Percentiles rank a stretch among this genome's conserved stretches.
phyloP scores from a whole-genome alignment of 805 yeast species.

The Blastobotrys parvus region DNA sequence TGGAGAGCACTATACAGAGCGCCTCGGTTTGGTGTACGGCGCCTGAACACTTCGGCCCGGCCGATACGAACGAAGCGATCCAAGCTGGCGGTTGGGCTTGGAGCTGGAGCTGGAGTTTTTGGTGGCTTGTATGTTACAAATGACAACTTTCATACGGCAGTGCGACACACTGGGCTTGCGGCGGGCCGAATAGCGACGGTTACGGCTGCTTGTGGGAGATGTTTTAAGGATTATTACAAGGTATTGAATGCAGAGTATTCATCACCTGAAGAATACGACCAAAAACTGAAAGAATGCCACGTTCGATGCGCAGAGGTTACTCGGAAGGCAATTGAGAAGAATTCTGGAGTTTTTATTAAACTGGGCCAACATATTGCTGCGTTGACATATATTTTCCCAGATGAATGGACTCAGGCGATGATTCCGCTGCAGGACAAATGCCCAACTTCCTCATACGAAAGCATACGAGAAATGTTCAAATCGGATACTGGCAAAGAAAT shows the following conservation, averaged over 20 bases:
- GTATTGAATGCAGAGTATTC: conserved; percentile 41
- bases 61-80: background rate
- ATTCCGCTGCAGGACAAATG: conserved; percentile 85
- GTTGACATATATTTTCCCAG: conserved; percentile 80
- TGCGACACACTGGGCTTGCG: conserved; percentile 17
- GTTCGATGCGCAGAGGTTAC: conserved; percentile 70
- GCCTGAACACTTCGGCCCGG: too few relatives aligned
- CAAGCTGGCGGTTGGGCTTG: background rate
- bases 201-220: conserved; percentile 51
- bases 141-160: conserved; percentile 18
- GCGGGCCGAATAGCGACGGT: conserved; percentile 25
- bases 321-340: conserved; percentile 64
- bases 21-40: too few relatives aligned
- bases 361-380: conserved; percentile 93
- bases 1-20: too few relatives aligned
- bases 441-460: conserved; percentile 68
- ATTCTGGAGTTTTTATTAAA: conserved; percentile 91
- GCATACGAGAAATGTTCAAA: conserved; percentile 57
- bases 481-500: conserved; percentile 56
- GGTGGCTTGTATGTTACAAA: conserved; percentile 16
- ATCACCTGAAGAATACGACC: conserved; percentile 37
- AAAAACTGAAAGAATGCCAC: conserved; percentile 62
- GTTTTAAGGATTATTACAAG: conserved; percentile 62
- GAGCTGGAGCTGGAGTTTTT: conserved; percentile 5
- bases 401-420: conserved; percentile 95